Conservation (phyloP, 306 rosid genomes). For the Fragaria nilgerrensis region DNA sequence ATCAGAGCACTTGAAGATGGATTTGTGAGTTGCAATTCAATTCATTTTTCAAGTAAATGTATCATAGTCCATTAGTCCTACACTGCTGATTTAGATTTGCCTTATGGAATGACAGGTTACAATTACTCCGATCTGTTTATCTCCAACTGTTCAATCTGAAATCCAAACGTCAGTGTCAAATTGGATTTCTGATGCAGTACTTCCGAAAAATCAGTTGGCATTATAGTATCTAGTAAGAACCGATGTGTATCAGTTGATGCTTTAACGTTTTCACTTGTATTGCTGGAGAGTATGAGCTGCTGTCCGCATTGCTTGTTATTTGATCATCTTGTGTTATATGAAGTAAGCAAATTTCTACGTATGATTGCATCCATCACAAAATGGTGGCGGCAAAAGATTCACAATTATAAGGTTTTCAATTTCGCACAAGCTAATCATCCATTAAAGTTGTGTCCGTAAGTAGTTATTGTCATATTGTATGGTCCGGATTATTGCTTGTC, state of each 20-base stretch:
- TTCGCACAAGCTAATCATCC: too few species aligned
- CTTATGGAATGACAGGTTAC: constrained; percentile 41
- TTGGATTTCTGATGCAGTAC: constrained; percentile 42
- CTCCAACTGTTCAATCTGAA: constrained; percentile 29
- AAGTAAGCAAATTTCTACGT: background rate
- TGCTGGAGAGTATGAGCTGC: background rate
- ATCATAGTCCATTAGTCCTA: background rate
- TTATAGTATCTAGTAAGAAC: background rate
- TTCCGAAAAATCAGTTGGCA: constrained; percentile 13
- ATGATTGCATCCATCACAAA: background rate
- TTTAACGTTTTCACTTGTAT: background rate
- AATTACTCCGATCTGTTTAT: constrained; percentile 42
- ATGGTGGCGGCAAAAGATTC: background rate
- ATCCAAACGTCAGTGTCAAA: constrained; percentile 41
- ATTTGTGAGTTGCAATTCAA: constrained; percentile 41
- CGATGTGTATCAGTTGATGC: background rate
- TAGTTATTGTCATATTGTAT: too few species aligned
- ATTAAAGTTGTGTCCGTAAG: too few species aligned
- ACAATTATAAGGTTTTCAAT: too few species aligned
- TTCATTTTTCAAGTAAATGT: background rate
- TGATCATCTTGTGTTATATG: background rate
- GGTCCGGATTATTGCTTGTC: too few species aligned
- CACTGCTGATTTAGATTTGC: background rate
- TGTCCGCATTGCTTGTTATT: background rate
- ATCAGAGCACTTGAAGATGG: constrained; percentile 45